Conservation (phyloP, 2,329 filamentous ascomycete species). For the Pseudogymnoascus sp. region DNA sequence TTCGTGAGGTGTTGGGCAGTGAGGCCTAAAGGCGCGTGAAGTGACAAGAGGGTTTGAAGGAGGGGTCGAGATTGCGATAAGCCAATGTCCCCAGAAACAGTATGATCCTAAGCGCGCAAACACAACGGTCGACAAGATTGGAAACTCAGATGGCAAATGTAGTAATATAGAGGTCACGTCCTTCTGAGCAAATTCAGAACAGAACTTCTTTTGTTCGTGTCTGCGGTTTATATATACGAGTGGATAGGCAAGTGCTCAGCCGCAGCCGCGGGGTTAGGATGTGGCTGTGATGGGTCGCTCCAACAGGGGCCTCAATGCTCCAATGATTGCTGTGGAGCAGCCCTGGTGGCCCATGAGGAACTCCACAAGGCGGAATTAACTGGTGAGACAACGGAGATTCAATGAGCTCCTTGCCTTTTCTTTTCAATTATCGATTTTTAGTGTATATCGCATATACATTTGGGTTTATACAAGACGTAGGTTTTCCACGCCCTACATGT, state of each 20-base stretch:
- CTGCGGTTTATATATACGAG: not conserved
- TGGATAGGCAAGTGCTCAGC: constrained; percentile 2
- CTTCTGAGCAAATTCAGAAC: not conserved
- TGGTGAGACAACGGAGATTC: not conserved
- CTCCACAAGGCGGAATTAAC: constrained; percentile 6
- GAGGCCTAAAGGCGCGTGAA: constrained; percentile 7
- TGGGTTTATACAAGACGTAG: not conserved
- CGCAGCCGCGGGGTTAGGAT: constrained; percentile 11
- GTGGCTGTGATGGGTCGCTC: constrained; percentile 6
- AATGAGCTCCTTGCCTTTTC: not conserved
- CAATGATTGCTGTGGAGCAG: not conserved
- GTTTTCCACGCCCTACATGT: not conserved
- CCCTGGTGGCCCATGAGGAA: not conserved
- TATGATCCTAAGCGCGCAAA: not conserved
- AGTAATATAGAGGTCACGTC: not conserved
- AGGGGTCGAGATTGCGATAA: constrained; percentile 11
- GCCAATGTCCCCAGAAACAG: constrained; percentile 5
- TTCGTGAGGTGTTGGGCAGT: constrained; percentile 1
- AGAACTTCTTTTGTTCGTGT: not conserved
- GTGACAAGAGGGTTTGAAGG: constrained; percentile 11
- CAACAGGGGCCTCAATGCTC: not conserved
- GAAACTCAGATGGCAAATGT: not conserved
- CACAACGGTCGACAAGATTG: not conserved
- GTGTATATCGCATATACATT: not conserved
- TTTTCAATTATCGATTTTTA: not conserved